A percentile compares a stretch with the other conserved stretches of the same genome.
These are phyloP conservation scores for Pisolithus thermaeus DNA, from an alignment of 1,284 basidiomycete genomes.

Conservation along the genomic window DNA sequence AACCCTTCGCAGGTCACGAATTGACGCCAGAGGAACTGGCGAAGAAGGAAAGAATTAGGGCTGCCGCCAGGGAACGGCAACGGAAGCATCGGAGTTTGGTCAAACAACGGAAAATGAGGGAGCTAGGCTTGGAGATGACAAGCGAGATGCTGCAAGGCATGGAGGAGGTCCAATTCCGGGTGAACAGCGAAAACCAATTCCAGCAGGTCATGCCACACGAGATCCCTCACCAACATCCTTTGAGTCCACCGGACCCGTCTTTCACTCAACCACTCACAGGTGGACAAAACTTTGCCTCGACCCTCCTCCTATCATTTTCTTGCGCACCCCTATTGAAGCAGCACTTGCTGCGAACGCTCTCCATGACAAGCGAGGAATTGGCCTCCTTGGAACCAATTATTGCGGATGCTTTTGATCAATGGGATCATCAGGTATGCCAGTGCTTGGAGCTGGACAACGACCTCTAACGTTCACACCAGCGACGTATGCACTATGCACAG, in stretches of 20 bases:
- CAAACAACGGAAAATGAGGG: conserved; percentile 71
- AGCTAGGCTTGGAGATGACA: conserved; percentile 70
- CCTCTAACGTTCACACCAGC: conserved; percentile 33
- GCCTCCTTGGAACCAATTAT: conserved; percentile 70
- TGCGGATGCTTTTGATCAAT: conserved; percentile 76
- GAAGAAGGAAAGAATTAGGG: conserved; percentile 61
- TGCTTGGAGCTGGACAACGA: neutral
- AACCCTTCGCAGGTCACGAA: conserved; percentile 32
- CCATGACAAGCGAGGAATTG: conserved; percentile 74
- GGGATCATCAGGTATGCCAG: conserved; percentile 63
- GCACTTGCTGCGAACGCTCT: conserved; percentile 62
- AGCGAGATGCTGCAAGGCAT: conserved; percentile 56
- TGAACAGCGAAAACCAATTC: conserved; percentile 52
- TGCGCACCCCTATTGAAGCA: conserved; percentile 66
- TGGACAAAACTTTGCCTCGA: conserved; percentile 70
- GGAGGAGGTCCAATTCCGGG: conserved; percentile 57
- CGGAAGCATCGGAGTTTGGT: conserved; percentile 71
- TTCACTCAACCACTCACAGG: conserved; percentile 40
- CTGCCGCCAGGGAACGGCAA: conserved; percentile 70
- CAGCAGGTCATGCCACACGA: conserved; percentile 52
- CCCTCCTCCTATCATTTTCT: conserved; percentile 63
- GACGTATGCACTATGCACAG: conserved; percentile 60
- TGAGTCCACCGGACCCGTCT: conserved; percentile 36
- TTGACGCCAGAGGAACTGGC: conserved; percentile 57
- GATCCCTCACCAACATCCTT: conserved; percentile 32